phyloP scores from a whole-genome alignment of 192 early-diverging fungal species.

The Backusella liffmaniae region DNA sequence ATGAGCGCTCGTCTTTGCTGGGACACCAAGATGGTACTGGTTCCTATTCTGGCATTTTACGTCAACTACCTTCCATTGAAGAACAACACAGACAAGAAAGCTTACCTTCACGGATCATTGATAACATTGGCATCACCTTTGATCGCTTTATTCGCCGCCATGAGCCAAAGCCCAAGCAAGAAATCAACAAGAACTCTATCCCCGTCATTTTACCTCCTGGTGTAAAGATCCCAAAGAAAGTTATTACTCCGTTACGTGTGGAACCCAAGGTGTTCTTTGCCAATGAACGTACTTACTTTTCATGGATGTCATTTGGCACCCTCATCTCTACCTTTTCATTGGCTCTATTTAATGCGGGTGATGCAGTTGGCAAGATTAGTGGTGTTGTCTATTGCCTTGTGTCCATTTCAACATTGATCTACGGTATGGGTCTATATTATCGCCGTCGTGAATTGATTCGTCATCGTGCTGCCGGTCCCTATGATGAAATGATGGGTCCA shows the following conservation, averaged over 20 bases:
- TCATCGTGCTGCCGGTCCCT: slow-evolving; percentile 53
- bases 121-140: slow-evolving; percentile 1
- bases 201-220: slow-evolving; percentile 35
- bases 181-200: neutral
- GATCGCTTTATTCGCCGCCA: slow-evolving; percentile 1
- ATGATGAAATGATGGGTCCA: slow-evolving; percentile 71
- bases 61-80: neutral
- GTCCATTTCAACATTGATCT: slow-evolving; percentile 67
- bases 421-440: slow-evolving; percentile 69
- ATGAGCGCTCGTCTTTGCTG: slow-evolving; percentile 19
- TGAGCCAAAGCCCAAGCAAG: neutral
- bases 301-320: slow-evolving; percentile 79
- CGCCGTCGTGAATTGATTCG: slow-evolving; percentile 67
- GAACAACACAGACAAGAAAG: neutral
- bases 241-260: slow-evolving; percentile 58
- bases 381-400: slow-evolving; percentile 73
- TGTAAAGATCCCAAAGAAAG: slow-evolving; percentile 43
- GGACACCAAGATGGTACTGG: neutral
- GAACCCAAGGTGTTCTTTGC: slow-evolving; percentile 89
- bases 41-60: slow-evolving; percentile 6
- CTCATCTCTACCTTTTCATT: slow-evolving; percentile 68
- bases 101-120: slow-evolving; percentile 5
- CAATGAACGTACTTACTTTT: slow-evolving; percentile 84
- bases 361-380: slow-evolving; percentile 60
- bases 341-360: slow-evolving; percentile 76